Base-by-base conservation (phyloP, 495 filamentous ascomycete genomes). In the Barbatosphaeria neglecta region DNA sequence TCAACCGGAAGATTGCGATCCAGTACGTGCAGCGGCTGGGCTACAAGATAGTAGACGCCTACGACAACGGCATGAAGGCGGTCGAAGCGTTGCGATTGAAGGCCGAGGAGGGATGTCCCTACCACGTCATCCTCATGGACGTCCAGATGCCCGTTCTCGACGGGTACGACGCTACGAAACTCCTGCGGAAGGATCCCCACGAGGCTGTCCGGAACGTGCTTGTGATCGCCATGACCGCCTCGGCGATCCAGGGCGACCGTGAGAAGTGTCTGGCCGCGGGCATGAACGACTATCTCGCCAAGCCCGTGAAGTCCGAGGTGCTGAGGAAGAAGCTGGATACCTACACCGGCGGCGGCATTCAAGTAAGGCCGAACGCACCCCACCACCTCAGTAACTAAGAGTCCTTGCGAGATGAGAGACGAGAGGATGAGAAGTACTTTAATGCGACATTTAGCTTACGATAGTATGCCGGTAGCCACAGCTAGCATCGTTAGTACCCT, bases 281-380 rank as follows among this genome's bases (percentile, higher is more conserved):
- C 22, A 95, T 95, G 89, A 94, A 94, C 64, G 87, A 95, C 51
- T 95, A 95, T 50, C 78, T 95, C 5, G 87, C 89, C 20, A 95
- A 95, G 60, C 89, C 89, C 8, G 89, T 95, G 1, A 73, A 87
- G 43, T 80, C 76, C 15, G 77, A 79, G 19, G 70, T 88, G 38
- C 66, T 90, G 28, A 86, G 82, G 60, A 75, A 78, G 56, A 85
- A 89, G 69, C 57, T 90, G 43, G 84, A 89, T 49, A 67, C 72
- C 16, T 87, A 87, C 55, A 49, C 67, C 6, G 59, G 58, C 11
- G 48, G 66, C 6, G 59, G 58, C 11, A 58, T 39, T 18, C 58
- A 52, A 44, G 49, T 57, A 22, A 45, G 55, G 35, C 23, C 19
- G 10, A 11, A 28, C 41, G 22, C 51, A 43, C 41, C 45, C 23